A percentile compares a stretch with the other conserved stretches of the same genome.
Conservation (phyloP, 2,329 filamentous ascomycete species). For the Podosphaera xanthii region DNA sequence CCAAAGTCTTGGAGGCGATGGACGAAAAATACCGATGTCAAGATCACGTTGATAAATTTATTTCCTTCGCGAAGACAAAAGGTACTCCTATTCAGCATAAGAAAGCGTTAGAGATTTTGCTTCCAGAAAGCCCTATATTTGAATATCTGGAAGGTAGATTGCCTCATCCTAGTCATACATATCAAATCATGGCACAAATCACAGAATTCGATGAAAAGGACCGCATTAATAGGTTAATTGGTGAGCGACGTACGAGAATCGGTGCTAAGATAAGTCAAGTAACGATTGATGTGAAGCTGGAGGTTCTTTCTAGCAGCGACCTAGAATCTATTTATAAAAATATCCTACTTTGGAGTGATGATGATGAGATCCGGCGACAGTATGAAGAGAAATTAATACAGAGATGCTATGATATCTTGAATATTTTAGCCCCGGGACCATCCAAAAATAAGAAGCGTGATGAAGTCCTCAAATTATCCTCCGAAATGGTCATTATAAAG, state of each 20-base stretch:
- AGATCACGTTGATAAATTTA: constrained; percentile 56
- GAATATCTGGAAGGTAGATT: constrained; percentile 62
- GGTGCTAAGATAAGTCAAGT: constrained; percentile 69
- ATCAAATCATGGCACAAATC: constrained; percentile 61
- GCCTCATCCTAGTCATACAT: constrained; percentile 57
- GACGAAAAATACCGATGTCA: constrained; percentile 41
- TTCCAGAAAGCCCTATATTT: constrained; percentile 68
- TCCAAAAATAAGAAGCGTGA: constrained; percentile 48
- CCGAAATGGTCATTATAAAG: constrained; percentile 90
- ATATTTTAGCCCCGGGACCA: constrained; percentile 37
- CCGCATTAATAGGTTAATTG: constrained; percentile 73
- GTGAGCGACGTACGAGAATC: constrained; percentile 65
- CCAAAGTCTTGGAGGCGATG: constrained; percentile 46
- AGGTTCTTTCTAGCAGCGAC: constrained; percentile 53
- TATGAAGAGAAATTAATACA: constrained; percentile 82
- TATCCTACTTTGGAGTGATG: constrained; percentile 71
- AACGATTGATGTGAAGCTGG: constrained; percentile 65
- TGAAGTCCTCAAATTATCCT: constrained; percentile 53
- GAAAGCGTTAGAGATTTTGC: constrained; percentile 48
- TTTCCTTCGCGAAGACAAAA: constrained; percentile 47
- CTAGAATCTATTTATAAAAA: constrained; percentile 63
- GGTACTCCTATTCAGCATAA: constrained; percentile 55
- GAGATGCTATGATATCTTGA: constrained; percentile 55
- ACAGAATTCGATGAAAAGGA: constrained; percentile 72
- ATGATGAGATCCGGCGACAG: constrained; percentile 61